Conservation (phyloP, 169 alveolate genomes). For the Theileria sp. region DNA sequence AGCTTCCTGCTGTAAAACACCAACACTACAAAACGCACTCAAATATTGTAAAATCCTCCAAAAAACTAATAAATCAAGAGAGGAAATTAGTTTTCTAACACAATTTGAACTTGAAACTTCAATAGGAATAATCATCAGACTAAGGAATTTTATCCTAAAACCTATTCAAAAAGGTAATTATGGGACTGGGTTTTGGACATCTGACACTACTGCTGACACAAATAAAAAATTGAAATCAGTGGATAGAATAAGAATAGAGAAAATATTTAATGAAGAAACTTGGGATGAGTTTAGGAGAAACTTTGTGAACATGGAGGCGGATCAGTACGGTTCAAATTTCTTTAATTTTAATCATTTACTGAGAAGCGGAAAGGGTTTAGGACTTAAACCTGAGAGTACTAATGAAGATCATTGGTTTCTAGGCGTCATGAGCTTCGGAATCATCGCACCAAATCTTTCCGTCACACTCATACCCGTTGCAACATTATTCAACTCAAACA, state of each 20-base stretch:
- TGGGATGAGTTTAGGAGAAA: background rate
- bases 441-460: constrained; percentile 6
- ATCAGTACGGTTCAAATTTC: background rate
- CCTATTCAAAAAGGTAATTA: background rate
- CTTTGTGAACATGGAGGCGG: constrained; percentile 2
- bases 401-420: constrained; percentile 4
- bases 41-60: constrained; percentile 27
- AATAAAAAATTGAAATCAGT: background rate
- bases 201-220: background rate
- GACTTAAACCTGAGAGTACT: background rate
- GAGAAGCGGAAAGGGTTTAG: background rate
- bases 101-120: background rate
- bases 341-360: background rate
- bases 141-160: background rate
- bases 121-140: constrained; percentile 1
- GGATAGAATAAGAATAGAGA: background rate
- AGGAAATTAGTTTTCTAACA: background rate
- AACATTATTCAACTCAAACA: background rate
- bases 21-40: constrained; percentile 20
- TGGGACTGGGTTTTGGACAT: background rate
- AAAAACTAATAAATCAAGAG: background rate
- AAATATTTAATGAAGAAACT: background rate
- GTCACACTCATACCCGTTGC: background rate
- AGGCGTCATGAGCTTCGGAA: constrained; percentile 1
- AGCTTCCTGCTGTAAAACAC: constrained; percentile 20